These are phyloP conservation scores for Grosmannia penicillata DNA, from an alignment of 2,329 filamentous ascomycete genomes.

Conservation along the genomic window DNA sequence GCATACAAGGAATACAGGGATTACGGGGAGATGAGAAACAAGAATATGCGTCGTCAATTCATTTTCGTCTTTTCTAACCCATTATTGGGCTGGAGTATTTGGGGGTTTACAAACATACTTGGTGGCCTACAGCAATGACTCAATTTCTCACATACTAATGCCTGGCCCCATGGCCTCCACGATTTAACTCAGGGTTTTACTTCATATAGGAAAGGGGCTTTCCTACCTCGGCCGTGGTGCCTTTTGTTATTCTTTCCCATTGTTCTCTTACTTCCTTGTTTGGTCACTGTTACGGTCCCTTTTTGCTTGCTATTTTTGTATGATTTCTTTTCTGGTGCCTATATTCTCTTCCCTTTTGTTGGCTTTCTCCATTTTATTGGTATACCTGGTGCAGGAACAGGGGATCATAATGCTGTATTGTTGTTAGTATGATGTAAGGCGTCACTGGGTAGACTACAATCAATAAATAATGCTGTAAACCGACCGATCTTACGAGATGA, in stretches of 20 bases:
- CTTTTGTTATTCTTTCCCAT: no score
- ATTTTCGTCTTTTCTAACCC: neutral
- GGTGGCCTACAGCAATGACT: neutral
- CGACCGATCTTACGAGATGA: no score
- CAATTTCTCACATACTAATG: neutral
- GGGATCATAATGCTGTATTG: neutral
- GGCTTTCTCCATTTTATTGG: neutral
- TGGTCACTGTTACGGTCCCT: no score
- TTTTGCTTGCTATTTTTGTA: no score
- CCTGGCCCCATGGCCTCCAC: neutral
- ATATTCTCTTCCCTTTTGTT: neutral
- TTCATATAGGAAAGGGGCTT: neutral
- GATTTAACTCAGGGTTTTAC: neutral
- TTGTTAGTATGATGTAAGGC: neutral
- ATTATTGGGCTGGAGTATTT: neutral
- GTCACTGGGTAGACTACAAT: no score
- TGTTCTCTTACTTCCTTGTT: no score
- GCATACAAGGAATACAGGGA: neutral
- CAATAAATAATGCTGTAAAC: no score
- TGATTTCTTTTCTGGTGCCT: no score
- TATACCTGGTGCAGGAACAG: neutral
- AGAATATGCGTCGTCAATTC: neutral
- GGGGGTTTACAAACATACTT: neutral
- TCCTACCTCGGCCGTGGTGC: neutral
- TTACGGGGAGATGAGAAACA: neutral